Evolutionary conservation across 176 grass and related monocot genomes (phyloP).

Genomic region (Aechmea fasciata): DNA sequence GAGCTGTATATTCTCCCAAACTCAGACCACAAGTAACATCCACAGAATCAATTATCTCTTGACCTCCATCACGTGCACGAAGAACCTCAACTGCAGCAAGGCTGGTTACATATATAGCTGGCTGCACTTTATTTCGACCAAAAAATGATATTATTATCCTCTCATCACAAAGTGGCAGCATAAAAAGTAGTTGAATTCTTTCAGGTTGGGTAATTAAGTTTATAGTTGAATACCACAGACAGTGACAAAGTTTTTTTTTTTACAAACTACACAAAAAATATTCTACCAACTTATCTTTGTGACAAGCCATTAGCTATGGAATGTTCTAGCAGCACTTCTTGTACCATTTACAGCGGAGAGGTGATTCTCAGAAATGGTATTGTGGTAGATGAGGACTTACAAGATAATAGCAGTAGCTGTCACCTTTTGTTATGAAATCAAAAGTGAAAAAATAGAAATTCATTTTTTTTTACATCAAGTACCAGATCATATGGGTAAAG

Average conservation of each 20-base stretch:
- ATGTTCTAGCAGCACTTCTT: not conserved
- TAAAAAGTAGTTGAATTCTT: not conserved
- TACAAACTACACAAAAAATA: not conserved
- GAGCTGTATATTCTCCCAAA: conserved; percentile 88
- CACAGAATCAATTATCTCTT: conserved; percentile 61
- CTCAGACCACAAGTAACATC: conserved; percentile 95
- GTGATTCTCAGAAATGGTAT: not conserved
- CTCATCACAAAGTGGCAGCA: conserved; percentile 1
- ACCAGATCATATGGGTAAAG: not conserved
- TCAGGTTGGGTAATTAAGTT: not conserved
- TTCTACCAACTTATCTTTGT: not conserved
- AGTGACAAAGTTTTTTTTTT: not conserved
- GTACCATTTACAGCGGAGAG: not conserved
- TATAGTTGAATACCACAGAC: not conserved
- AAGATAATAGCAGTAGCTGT: too few species aligned
- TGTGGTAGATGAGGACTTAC: too few species aligned
- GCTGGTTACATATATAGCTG: conserved; percentile 92
- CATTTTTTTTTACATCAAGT: too few species aligned
- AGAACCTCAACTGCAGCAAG: conserved; percentile 87
- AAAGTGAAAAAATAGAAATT: too few species aligned
- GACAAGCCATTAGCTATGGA: not conserved
- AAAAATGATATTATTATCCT: conserved; percentile 7
- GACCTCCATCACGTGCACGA: conserved; percentile 54
- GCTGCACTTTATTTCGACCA: conserved; percentile 47
- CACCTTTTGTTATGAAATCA: too few species aligned